These are phyloP conservation scores for Lachancea cidri DNA, from an alignment of 805 yeast species.

Conservation along the genomic window DNA sequence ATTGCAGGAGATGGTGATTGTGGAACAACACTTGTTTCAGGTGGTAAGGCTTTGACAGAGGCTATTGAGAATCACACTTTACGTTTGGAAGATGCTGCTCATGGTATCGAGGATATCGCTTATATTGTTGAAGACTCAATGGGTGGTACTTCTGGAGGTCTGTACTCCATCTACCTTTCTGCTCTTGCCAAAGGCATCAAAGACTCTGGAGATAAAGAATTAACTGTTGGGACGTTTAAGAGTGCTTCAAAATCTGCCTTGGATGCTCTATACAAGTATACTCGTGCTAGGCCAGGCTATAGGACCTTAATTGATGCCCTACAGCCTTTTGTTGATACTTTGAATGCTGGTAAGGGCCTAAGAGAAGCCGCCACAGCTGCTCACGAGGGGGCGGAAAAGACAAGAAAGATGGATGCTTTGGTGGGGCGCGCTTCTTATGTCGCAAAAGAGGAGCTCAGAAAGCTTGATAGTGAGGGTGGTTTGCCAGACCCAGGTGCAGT, in stretches of 20 bases:
- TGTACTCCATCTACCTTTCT: constrained; percentile 73
- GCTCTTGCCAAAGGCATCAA: constrained; percentile 49
- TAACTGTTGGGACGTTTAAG: constrained; percentile 33
- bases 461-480: constrained; percentile 40
- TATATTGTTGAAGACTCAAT: constrained; percentile 75
- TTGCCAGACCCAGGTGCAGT: constrained; percentile 89
- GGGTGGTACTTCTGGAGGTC: constrained; percentile 94
- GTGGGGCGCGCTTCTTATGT: constrained; percentile 90
- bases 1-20: constrained; percentile 90
- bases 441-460: constrained; percentile 40
- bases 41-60: constrained; percentile 29
- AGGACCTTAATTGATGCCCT: constrained; percentile 80
- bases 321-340: constrained; percentile 68
- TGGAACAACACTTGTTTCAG: constrained; percentile 75
- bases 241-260: constrained; percentile 48
- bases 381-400: constrained; percentile 62
- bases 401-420: constrained; percentile 66
- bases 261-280: constrained; percentile 67
- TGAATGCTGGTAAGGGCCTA: constrained; percentile 45
- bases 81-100: constrained; percentile 32
- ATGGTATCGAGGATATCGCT: constrained; percentile 57
- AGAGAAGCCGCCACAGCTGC: constrained; percentile 58
- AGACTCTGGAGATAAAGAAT: constrained; percentile 19
- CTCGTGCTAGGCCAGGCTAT: constrained; percentile 82
- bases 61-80: constrained; percentile 12